Conservation (phyloP, 768 basidiomycete genomes). For the Mycena venus region DNA sequence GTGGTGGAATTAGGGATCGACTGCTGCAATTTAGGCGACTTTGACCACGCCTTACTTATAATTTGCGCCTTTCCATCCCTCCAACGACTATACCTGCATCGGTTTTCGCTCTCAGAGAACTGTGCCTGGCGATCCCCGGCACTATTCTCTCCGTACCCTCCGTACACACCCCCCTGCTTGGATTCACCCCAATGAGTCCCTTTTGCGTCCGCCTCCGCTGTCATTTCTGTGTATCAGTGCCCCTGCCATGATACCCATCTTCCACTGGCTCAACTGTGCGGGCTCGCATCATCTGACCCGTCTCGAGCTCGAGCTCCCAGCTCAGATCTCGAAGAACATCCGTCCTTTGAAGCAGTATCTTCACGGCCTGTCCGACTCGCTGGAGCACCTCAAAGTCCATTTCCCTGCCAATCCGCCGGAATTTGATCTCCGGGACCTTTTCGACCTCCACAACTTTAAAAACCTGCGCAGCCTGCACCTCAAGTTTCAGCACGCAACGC, state of each 20-base stretch:
- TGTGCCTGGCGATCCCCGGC: too few species aligned
- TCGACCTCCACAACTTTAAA: neutral
- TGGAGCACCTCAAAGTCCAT: neutral
- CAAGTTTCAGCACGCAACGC: neutral
- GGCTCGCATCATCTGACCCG: neutral
- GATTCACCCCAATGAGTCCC: neutral
- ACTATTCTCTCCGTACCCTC: neutral
- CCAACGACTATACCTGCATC: neutral
- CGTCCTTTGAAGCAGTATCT: neutral
- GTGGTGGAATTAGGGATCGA: conserved; percentile 13
- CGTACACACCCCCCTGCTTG: conserved; percentile 5
- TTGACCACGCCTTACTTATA: neutral
- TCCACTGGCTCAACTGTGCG: conserved; percentile 17
- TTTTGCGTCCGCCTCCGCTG: neutral
- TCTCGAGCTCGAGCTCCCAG: neutral
- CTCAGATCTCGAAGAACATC: neutral
- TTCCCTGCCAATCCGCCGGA: neutral
- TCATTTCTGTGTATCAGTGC: neutral
- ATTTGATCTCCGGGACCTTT: neutral
- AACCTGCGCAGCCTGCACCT: neutral
- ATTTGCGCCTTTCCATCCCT: conserved; percentile 18
- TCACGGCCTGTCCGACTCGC: neutral
- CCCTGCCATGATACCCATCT: neutral
- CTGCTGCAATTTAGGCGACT: conserved; percentile 7
- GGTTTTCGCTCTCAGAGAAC: neutral